Base-by-base conservation (phyloP, 352 stramenopile species). In the Bremia lactucae region DNA sequence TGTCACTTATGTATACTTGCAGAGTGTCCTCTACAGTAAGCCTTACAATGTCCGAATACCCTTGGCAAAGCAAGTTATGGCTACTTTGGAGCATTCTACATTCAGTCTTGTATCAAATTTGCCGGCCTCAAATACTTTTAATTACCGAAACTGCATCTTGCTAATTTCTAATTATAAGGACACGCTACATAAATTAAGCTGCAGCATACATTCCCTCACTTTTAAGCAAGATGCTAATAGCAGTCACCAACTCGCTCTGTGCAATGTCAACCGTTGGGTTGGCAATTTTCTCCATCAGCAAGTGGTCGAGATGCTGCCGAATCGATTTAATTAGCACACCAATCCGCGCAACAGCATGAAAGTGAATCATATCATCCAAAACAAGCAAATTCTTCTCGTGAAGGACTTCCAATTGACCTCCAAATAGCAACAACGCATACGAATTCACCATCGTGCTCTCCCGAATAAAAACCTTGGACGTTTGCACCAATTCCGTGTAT, bases 381-480 rank as follows among this genome's bases (percentile, higher is more conserved):
- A 45, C 65, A 13, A 96, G 55, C 37, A 84, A 46, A 21, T 89
- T 88, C 57, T 96, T 87, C 46, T 93, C 87, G 56, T 97, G 89
- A 23, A 84, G 69, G 2, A 98, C 83, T 6, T 91, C 80, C 21
- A 98, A 55, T 4, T 59, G 59, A n/a, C 96, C 96, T 15, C 96
- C 96, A 65, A 99, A 99, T 11, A 99, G 72, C 20, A 99, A 66
- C 38, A 99, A 68, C 21, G 94, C 83, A 60, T 98, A 99, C 6
- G 95, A 72, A 35, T 91, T 91, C 48, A 97, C 95, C 76, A 98
- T 97, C 9, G 95, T 98, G 28, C 77, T 91, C 62, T 99, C 95
- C 36, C 94, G 86, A 13, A 99, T 73, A 60, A 98, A 99, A 6
- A 98, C 56, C 68, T 98, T 98, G 37, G 83, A 96, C 0, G 96